Evolutionary conservation across 352 stramenopile genomes (phyloP).

Genomic region (Stramenopiles sp.): DNA sequence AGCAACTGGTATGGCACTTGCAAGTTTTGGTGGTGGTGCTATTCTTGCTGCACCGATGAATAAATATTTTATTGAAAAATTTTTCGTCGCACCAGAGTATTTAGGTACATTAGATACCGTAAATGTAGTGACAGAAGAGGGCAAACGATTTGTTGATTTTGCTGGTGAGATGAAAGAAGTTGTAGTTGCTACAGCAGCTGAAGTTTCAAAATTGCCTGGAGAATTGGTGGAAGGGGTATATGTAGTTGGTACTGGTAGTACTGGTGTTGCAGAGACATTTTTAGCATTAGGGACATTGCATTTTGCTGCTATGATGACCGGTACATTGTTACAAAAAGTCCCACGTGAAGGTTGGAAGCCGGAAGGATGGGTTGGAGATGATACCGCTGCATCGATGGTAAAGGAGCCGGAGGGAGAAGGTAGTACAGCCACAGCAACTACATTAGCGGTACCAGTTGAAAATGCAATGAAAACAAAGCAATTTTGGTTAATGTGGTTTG

Average conservation of each 20-base stretch:
- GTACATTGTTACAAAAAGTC: conserved; percentile 22
- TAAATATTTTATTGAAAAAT: conserved; percentile 25
- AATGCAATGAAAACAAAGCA: conserved; percentile 25
- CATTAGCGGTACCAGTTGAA: conserved; percentile 15
- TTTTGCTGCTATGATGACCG: conserved; percentile 23
- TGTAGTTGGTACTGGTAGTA: conserved; percentile 27
- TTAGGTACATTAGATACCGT: conserved; percentile 22
- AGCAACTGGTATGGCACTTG: conserved; percentile 26
- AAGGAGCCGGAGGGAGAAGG: not conserved
- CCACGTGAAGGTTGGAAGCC: conserved; percentile 20
- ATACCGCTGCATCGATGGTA: not conserved
- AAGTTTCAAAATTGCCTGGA: conserved; percentile 20
- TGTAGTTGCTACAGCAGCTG: conserved; percentile 23
- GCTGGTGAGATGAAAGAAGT: conserved; percentile 24
- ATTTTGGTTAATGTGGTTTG: conserved; percentile 25
- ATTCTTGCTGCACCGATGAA: conserved; percentile 28
- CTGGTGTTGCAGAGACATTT: conserved; percentile 27
- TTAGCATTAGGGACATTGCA: conserved; percentile 24
- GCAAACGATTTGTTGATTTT: conserved; percentile 24
- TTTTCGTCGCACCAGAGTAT: conserved; percentile 26
- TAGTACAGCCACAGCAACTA: not conserved
- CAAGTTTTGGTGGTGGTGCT: conserved; percentile 29
- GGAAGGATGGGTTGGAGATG: not conserved
- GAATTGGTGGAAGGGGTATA: conserved; percentile 26
- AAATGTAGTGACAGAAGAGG: conserved; percentile 25